Evolutionary conservation across 306 rosid genomes (phyloP), one percentile per base, ranked within the genome.

Genomic region (Trifolium dubium): DNA sequence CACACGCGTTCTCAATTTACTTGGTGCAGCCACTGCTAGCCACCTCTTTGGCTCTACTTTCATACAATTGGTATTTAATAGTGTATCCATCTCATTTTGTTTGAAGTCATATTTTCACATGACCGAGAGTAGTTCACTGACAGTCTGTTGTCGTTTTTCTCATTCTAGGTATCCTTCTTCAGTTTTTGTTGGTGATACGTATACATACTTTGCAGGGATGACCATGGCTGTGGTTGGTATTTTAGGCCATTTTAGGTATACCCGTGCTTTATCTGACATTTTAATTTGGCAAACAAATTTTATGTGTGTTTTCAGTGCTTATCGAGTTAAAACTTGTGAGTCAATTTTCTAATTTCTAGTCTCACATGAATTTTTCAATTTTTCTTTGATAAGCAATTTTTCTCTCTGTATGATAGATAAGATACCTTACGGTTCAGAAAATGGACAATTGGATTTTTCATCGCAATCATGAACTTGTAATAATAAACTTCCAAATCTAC

Each of bases 161-260:
- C n/a, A 55, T 71, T 83, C 23, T 62, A 94, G 99, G 99, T 89
- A 89, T 84, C 99, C 99, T 64, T 94, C 99, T 46, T 75, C 96
- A 12, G 99, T 84, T 81, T 94, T 94, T 78, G 99, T 94, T 64
- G 99, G 99, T 49, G 99, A 94, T 82, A 94, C 99, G 0, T 94
- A 75, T 79, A 94, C 99, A 43, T 94, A 94, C 86, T 94, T 92
- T 83, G 97, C 99, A 69, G 99, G 99, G 63, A 94, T 94, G 99
- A 92, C 97, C 13, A 89, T 92, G 99, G 96, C 99, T 35, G 99
- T 94, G 58, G 78, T 81, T 67, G 99, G 99, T 72, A 94, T 94
- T 79, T 85, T 94, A 76, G 99, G 97, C 78, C 97, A 94, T 86
- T 94, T 78, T 75, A 94, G 99, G 99, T 92, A 62, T 50, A 77